Evolutionary conservation across 1,284 basidiomycete species (phyloP).

Genomic region (Cryptococcus sp.): DNA sequence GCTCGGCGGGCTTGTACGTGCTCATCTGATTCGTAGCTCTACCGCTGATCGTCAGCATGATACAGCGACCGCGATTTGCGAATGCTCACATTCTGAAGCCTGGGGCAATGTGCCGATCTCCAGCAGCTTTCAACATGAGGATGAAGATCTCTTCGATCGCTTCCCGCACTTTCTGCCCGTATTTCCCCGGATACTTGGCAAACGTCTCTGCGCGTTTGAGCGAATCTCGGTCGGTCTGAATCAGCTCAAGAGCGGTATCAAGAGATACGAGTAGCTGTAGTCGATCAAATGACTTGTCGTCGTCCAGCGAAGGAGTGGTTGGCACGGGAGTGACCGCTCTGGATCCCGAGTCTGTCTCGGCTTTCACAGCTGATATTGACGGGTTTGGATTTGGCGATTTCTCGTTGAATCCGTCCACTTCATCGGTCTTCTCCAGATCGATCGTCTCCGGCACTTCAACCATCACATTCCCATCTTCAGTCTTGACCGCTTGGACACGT

Average conservation of each 20-base stretch:
- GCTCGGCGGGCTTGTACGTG: conserved; percentile 80
- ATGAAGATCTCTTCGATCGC: conserved; percentile 92
- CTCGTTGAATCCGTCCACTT: not conserved
- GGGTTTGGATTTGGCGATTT: too few species aligned
- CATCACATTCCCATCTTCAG: conserved; percentile 46
- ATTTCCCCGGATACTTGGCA: conserved; percentile 76
- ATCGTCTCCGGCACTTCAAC: conserved; percentile 62
- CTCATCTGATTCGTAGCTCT: conserved; percentile 84
- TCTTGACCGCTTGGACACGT: conserved; percentile 27
- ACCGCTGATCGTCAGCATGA: not conserved
- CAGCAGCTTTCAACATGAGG: conserved; percentile 73
- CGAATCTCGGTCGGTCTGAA: conserved; percentile 86
- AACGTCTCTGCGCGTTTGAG: conserved; percentile 92
- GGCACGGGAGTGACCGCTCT: conserved; percentile 21
- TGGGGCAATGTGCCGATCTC: conserved; percentile 76
- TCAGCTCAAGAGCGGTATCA: conserved; percentile 85
- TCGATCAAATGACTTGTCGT: conserved; percentile 57
- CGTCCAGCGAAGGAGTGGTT: conserved; percentile 24
- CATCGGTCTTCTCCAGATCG: conserved; percentile 56
- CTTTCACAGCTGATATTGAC: conserved; percentile 8
- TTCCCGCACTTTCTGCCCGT: conserved; percentile 76
- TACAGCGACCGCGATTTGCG: not conserved
- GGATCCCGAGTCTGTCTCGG: conserved; percentile 12
- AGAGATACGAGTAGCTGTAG: conserved; percentile 87
- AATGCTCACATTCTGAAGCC: conserved; percentile 76